Percentiles rank a stretch among this genome's conserved stretches.
These are phyloP conservation scores for Candida railenensis DNA, from an alignment of 805 yeast species.

Conservation along the genomic window DNA sequence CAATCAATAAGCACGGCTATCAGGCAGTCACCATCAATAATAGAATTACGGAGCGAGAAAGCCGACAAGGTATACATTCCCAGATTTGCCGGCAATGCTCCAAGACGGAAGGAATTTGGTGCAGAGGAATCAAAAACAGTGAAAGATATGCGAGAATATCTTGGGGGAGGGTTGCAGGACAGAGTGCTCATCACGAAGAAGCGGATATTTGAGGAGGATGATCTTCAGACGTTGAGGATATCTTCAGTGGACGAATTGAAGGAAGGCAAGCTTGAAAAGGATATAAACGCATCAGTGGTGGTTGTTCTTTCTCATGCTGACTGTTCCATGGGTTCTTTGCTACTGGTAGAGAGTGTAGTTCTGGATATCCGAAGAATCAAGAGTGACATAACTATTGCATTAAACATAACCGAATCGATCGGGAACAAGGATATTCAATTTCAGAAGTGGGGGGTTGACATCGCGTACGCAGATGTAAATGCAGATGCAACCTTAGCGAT, in stretches of 20 bases:
- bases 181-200: neutral
- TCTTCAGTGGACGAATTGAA: neutral
- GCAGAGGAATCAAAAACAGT: neutral
- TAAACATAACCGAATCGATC: constrained; percentile 10
- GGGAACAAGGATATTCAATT: constrained; percentile 14
- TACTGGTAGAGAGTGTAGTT: constrained; percentile 6
- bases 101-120: neutral
- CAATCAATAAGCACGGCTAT: neutral
- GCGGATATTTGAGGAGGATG: neutral
- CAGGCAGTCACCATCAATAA: neutral
- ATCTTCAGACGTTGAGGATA: neutral
- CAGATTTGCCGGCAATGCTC: neutral
- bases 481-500: neutral
- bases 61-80: neutral
- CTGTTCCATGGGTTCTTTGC: constrained; percentile 8
- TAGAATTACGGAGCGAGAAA: neutral
- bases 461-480: constrained; percentile 4
- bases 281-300: neutral
- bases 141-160: neutral
- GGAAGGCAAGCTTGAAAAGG: neutral
- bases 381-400: constrained; percentile 9
- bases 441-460: constrained; percentile 15
- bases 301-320: neutral
- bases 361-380: constrained; percentile 5
- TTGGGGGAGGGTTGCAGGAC: neutral